phyloP scores from a whole-genome alignment of 1,284 basidiomycete genomes.

The Microbotryum violaceum region DNA sequence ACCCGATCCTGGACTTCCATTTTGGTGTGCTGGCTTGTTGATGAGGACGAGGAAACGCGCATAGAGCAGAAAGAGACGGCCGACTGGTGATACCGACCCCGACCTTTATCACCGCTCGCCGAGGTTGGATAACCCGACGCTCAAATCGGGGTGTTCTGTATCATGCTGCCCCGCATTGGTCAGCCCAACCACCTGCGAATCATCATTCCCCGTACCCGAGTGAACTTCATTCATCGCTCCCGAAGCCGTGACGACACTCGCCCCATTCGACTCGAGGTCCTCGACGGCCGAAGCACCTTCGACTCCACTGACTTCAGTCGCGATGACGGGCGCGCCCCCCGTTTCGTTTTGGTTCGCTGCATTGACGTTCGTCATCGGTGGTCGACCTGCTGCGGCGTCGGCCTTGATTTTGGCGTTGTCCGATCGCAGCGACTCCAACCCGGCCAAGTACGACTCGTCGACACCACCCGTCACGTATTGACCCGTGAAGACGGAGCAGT shows the following conservation, averaged over 20 bases:
- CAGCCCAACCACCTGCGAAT: constrained; percentile 18
- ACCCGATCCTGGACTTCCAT: no score
- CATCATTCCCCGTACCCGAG: constrained; percentile 13
- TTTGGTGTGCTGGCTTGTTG: no score
- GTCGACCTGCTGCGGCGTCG: not conserved
- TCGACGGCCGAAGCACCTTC: not conserved
- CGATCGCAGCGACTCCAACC: constrained; percentile 68
- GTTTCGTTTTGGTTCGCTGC: not conserved
- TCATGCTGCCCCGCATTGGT: constrained; percentile 6
- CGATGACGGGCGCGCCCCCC: not conserved
- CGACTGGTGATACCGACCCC: no score
- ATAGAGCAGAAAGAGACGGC: no score
- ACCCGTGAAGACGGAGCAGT: constrained; percentile 97
- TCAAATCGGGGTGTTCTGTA: not conserved
- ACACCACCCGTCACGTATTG: constrained; percentile 97
- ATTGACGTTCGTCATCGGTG: constrained; percentile 10
- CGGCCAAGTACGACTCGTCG: constrained; percentile 69
- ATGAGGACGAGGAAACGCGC: no score
- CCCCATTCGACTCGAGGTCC: constrained; percentile 2
- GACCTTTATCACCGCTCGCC: not conserved
- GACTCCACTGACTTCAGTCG: not conserved
- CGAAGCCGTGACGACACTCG: constrained; percentile 12
- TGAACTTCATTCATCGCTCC: constrained; percentile 16
- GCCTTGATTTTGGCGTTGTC: constrained; percentile 64
- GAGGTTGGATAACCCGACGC: constrained; percentile 12